phyloP scores from a whole-genome alignment of 2,329 filamentous ascomycete species.

The Diaporthe humulicola region DNA sequence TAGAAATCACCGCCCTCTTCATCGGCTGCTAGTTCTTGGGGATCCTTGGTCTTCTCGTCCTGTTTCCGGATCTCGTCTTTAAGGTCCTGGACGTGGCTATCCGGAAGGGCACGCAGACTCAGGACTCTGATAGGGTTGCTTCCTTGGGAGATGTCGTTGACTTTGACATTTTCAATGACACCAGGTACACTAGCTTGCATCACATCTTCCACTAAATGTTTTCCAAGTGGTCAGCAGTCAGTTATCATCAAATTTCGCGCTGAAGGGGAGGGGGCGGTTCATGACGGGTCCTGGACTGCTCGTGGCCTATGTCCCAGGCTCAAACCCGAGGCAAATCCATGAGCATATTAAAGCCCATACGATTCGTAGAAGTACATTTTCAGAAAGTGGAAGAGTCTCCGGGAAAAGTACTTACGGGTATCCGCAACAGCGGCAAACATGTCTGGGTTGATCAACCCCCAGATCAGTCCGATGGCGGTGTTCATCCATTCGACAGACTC shows the following conservation, averaged over 20 bases:
- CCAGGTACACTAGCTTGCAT: constrained; percentile 96
- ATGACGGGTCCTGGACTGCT: no score
- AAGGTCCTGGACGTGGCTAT: constrained; percentile 83
- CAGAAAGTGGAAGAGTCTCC: no score
- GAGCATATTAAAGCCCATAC: no score
- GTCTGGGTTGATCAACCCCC: constrained; percentile 94
- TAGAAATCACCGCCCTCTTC: constrained; percentile 94
- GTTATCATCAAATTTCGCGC: no score
- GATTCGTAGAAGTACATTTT: no score
- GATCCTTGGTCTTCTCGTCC: constrained; percentile 85
- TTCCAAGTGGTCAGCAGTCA: no score
- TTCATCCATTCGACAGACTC: constrained; percentile 99
- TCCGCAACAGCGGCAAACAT: constrained; percentile 96
- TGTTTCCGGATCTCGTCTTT: constrained; percentile 85
- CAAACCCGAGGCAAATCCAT: no score
- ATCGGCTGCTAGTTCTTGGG: constrained; percentile 87
- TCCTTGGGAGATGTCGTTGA: constrained; percentile 95
- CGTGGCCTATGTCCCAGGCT: no score
- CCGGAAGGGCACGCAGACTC: constrained; percentile 87
- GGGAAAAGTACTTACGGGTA: constrained; percentile 72
- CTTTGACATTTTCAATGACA: constrained; percentile 92
- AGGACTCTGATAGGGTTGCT: constrained; percentile 91
- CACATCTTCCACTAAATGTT: constrained; percentile 78
- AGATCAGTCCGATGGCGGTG: constrained; percentile 84
- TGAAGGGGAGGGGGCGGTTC: no score